A percentile compares a stretch with the other conserved stretches of the same genome.
Conservation (phyloP, 2,329 filamentous ascomycete genomes). For the Bipolaris victoriae region DNA sequence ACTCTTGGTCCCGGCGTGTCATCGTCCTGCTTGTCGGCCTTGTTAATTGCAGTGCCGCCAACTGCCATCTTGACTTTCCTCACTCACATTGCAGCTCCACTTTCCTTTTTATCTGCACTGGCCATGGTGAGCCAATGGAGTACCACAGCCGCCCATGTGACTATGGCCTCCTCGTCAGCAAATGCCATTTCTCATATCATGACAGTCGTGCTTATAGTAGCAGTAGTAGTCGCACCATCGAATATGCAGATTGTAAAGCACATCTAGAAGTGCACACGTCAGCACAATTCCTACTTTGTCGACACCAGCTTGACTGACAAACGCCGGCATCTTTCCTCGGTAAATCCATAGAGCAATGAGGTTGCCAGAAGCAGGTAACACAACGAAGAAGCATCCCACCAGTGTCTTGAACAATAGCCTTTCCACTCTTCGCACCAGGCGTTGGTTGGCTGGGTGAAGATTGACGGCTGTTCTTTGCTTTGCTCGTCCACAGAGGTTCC, state of each 20-base stretch:
- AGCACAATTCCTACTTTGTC: neutral
- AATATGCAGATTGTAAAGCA: constrained; percentile 51
- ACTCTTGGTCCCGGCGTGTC: neutral
- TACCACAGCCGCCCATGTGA: constrained; percentile 44
- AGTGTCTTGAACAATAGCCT: constrained; percentile 39
- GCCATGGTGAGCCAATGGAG: constrained; percentile 47
- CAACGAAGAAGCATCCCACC: constrained; percentile 45
- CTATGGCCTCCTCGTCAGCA: constrained; percentile 23
- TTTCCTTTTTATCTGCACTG: constrained; percentile 29
- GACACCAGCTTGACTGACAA: constrained; percentile 24
- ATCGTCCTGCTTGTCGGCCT: neutral
- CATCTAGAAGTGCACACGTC: constrained; percentile 17
- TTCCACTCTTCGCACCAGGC: constrained; percentile 31
- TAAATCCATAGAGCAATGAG: constrained; percentile 40
- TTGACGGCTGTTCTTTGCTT: constrained; percentile 6
- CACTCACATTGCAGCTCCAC: constrained; percentile 18
- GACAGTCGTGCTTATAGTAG: neutral
- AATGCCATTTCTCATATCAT: neutral
- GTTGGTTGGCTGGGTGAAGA: constrained; percentile 23
- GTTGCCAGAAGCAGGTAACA: constrained; percentile 50
- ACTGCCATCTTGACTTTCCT: neutral
- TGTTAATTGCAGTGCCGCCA: neutral
- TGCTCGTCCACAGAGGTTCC: constrained; percentile 14
- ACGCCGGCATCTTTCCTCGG: constrained; percentile 46
- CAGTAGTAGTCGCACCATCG: constrained; percentile 42